These are phyloP conservation scores for Eimeria maxima DNA, from an alignment of 169 alveolate species.

Conservation along the genomic window DNA sequence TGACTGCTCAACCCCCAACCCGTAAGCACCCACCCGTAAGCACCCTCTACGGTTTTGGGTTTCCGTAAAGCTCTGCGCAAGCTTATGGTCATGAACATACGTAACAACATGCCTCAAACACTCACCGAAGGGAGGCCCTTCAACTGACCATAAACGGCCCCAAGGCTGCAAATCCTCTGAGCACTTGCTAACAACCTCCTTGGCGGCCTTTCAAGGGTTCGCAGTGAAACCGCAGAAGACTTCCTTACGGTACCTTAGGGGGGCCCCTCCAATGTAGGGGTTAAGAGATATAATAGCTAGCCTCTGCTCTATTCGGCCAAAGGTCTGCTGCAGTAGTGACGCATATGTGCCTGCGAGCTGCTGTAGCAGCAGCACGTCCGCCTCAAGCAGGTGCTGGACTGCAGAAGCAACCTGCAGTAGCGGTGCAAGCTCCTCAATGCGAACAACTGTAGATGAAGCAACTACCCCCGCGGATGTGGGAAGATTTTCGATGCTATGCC, in stretches of 20 bases:
- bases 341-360: constrained; percentile 44
- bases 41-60: not conserved
- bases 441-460: not conserved
- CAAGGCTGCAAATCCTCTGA: not conserved
- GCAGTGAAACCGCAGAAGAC: constrained; percentile 12
- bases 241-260: constrained; percentile 49
- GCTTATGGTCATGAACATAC: not conserved
- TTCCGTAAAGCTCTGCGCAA: not conserved
- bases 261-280: constrained; percentile 41
- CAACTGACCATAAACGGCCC: not conserved
- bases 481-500: not conserved
- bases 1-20: not conserved
- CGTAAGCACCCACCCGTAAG: not conserved
- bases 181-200: not conserved
- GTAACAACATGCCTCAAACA: not conserved
- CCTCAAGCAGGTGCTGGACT: constrained; percentile 46
- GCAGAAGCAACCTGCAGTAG: constrained; percentile 54
- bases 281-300: constrained; percentile 28
- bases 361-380: constrained; percentile 54
- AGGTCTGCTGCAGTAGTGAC: constrained; percentile 36
- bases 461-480: not conserved
- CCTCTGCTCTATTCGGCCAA: constrained; percentile 19
- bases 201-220: not conserved
- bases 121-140: not conserved
- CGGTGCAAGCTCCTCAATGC: constrained; percentile 1